Evolutionary conservation across 108 stramenopile genomes (phyloP).

Genomic region (Nitzschia putrida): DNA sequence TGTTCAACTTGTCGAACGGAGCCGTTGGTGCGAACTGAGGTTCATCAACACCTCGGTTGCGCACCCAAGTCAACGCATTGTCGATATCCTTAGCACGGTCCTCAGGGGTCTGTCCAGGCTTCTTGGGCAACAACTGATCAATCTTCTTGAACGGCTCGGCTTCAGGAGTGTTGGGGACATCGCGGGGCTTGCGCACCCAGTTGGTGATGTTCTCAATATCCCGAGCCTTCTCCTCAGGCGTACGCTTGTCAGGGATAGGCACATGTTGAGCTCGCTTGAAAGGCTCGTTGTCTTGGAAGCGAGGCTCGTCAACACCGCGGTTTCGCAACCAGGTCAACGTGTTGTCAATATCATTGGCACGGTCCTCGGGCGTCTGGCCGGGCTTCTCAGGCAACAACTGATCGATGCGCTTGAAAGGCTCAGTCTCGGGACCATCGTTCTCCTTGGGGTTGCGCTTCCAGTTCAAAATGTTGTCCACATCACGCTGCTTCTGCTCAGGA

Average conservation of each 20-base stretch:
- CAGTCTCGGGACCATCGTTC: neutral
- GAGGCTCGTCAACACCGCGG: slow-evolving; percentile 1
- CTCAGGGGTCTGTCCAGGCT: slow-evolving; percentile 17
- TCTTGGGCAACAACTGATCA: slow-evolving; percentile 26
- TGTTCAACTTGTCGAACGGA: slow-evolving; percentile 29
- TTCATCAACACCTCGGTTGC: slow-evolving; percentile 14
- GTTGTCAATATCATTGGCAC: slow-evolving; percentile 35
- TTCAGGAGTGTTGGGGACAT: neutral
- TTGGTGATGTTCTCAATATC: slow-evolving; percentile 13
- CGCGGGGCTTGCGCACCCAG: slow-evolving; percentile 20
- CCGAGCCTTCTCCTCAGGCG: slow-evolving; percentile 25
- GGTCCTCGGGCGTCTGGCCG: slow-evolving; percentile 15
- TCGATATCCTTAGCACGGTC: slow-evolving; percentile 14
- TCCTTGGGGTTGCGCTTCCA: slow-evolving; percentile 23
- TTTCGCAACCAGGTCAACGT: slow-evolving; percentile 40
- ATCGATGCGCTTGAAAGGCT: slow-evolving; percentile 24
- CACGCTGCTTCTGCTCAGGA: slow-evolving; percentile 23
- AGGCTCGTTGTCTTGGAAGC: slow-evolving; percentile 10
- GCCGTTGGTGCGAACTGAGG: neutral
- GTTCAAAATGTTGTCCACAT: slow-evolving; percentile 22
- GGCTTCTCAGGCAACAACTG: slow-evolving; percentile 9
- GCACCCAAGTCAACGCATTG: slow-evolving; percentile 25
- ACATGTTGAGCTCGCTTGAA: slow-evolving; percentile 8
- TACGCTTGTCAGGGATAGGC: slow-evolving; percentile 13
- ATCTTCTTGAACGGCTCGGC: slow-evolving; percentile 15